These are phyloP conservation scores for Nigrospora osmanthi DNA, from an alignment of 2,329 filamentous ascomycete genomes.

Conservation along the genomic window DNA sequence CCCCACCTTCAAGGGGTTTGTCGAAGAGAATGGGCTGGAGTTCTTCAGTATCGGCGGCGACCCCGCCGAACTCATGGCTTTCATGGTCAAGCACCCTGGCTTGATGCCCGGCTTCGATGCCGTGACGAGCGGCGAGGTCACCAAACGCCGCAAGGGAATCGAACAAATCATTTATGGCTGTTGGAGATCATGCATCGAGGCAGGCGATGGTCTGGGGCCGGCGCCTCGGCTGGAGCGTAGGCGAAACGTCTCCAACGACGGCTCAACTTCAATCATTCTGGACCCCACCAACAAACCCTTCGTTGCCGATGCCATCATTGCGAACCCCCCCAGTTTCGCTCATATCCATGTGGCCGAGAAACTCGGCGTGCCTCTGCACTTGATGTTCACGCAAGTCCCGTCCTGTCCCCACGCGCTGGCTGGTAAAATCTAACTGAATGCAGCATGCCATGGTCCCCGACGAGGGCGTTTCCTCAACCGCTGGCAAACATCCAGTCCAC, in stretches of 20 bases:
- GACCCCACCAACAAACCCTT: constrained; percentile 17
- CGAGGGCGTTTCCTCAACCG: constrained; percentile 78
- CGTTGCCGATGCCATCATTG: constrained; percentile 28
- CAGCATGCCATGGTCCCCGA: constrained; percentile 81
- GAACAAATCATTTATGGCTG: constrained; percentile 62
- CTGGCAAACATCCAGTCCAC: constrained; percentile 65
- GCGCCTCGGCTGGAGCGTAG: constrained; percentile 29
- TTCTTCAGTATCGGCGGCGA: constrained; percentile 52
- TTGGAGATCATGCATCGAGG: constrained; percentile 68
- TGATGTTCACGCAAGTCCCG: constrained; percentile 61
- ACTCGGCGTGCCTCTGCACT: constrained; percentile 54
- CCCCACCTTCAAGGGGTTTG: constrained; percentile 42
- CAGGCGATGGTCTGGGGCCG: constrained; percentile 49
- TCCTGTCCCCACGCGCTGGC: neutral
- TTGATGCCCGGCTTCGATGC: constrained; percentile 65
- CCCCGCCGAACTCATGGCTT: constrained; percentile 42
- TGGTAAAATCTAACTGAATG: constrained; percentile 3
- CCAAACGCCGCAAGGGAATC: constrained; percentile 58
- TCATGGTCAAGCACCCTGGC: constrained; percentile 72
- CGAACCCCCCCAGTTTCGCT: constrained; percentile 59
- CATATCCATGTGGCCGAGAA: constrained; percentile 60
- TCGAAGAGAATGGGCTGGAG: constrained; percentile 42
- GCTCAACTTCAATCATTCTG: constrained; percentile 7
- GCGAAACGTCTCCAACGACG: constrained; percentile 8
- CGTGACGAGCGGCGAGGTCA: constrained; percentile 58